These are phyloP conservation scores for Tuber aestivum DNA, from an alignment of 495 filamentous ascomycete genomes.

Conservation along the genomic window DNA sequence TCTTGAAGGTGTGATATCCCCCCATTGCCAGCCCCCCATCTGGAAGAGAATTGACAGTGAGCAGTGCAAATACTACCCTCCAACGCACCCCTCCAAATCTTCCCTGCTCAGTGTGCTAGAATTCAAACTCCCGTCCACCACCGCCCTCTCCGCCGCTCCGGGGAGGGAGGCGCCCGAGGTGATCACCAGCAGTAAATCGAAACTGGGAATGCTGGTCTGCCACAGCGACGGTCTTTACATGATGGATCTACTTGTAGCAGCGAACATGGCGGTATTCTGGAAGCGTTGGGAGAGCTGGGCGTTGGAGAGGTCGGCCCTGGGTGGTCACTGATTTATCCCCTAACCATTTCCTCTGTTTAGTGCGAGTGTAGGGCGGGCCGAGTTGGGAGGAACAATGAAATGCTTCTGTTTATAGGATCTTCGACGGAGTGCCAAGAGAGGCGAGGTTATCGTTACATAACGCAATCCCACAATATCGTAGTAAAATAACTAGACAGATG, in stretches of 20 bases:
- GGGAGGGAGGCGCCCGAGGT: conserved; percentile 60
- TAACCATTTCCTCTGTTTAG: background rate
- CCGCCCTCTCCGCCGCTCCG: conserved; percentile 8
- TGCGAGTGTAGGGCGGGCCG: background rate
- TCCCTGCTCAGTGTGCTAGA: conserved; percentile 38
- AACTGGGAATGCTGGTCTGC: conserved; percentile 87
- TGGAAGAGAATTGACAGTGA: background rate
- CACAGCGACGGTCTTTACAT: conserved; percentile 90
- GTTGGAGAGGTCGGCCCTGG: conserved; percentile 33
- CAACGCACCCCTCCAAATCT: conserved; percentile 18
- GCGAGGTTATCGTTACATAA: background rate
- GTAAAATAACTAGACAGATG: background rate
- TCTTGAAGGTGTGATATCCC: conserved; percentile 27
- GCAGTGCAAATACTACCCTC: conserved; percentile 42
- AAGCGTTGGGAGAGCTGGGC: conserved; percentile 64
- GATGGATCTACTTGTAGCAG: conserved; percentile 85
- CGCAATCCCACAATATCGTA: background rate
- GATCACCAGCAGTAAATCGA: conserved; percentile 74
- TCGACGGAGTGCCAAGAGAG: background rate
- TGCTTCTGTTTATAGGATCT: background rate
- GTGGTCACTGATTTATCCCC: conserved; percentile 4
- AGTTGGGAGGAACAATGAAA: background rate
- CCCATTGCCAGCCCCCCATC: background rate
- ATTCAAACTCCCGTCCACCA: conserved; percentile 26
- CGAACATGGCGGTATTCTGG: conserved; percentile 92